Conservation (phyloP, 2,329 filamentous ascomycete species). For the Talaromyces marneffei region DNA sequence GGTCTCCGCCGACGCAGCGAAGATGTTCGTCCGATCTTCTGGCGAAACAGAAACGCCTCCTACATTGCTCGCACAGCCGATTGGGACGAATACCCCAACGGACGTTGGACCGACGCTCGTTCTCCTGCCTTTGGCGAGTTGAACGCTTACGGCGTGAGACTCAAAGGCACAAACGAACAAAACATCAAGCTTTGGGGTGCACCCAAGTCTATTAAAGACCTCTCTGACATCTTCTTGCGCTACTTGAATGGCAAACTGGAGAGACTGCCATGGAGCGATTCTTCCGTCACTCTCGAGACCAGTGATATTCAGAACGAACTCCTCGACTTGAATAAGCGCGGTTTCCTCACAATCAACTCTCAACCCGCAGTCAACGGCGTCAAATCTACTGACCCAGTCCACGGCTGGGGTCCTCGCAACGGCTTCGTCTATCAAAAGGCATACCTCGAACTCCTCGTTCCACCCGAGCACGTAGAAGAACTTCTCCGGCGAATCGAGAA, state of each 20-base stretch:
- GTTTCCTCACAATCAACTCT: conserved; percentile 92
- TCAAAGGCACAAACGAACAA: conserved; percentile 91
- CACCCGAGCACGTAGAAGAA: conserved; percentile 70
- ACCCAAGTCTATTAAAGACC: conserved; percentile 70
- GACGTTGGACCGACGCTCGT: conserved; percentile 93
- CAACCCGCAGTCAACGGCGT: conserved; percentile 90
- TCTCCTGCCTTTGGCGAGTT: conserved; percentile 95
- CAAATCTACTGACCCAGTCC: conserved; percentile 77
- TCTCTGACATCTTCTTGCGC: conserved; percentile 75
- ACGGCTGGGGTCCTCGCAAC: conserved; percentile 91
- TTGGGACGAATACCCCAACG: conserved; percentile 99
- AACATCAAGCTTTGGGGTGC: conserved; percentile 94
- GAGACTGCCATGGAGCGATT: conserved; percentile 88
- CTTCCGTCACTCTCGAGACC: conserved; percentile 75
- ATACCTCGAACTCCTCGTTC: conserved; percentile 85
- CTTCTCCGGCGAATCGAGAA: conserved; percentile 71
- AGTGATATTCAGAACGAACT: conserved; percentile 71
- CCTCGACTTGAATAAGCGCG: conserved; percentile 74
- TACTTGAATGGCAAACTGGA: conserved; percentile 79
- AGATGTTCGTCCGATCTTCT: conserved; percentile 97
- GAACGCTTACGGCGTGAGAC: conserved; percentile 85
- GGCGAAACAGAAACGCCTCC: conserved; percentile 93
- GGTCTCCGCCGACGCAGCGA: conserved; percentile 82
- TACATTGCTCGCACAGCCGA: conserved; percentile 94
- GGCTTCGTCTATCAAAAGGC: conserved; percentile 99